Evolutionary conservation across 495 filamentous ascomycete genomes (phyloP).

Genomic region (Penicillium cinerascens): DNA sequence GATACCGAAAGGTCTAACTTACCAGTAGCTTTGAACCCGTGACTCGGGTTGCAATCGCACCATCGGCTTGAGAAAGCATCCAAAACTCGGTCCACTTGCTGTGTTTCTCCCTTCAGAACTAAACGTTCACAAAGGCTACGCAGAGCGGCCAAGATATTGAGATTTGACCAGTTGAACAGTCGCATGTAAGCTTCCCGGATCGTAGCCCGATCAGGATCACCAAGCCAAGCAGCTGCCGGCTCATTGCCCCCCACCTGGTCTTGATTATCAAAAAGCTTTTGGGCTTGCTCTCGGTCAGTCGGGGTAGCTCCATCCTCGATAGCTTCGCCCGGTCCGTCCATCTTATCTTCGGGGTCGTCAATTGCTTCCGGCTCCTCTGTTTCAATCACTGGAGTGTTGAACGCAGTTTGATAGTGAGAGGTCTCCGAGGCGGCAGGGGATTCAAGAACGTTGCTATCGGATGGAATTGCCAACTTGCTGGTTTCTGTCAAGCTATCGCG

Average conservation of each 20-base stretch:
- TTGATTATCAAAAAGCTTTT: constrained; percentile 80
- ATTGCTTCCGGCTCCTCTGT: constrained; percentile 27
- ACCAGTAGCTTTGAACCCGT: constrained; percentile 91
- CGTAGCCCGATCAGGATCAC: constrained; percentile 62
- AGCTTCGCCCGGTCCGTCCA: constrained; percentile 22
- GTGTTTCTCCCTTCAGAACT: constrained; percentile 87
- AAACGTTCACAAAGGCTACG: constrained; percentile 77
- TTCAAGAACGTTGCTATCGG: constrained; percentile 17
- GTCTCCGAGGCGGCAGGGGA: constrained; percentile 40
- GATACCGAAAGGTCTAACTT: constrained; percentile 25
- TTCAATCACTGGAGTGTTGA: constrained; percentile 37
- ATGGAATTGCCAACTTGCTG: constrained; percentile 17
- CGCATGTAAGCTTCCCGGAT: constrained; percentile 85
- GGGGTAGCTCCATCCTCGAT: constrained; percentile 45
- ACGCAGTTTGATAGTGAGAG: constrained; percentile 48
- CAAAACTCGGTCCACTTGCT: constrained; percentile 93
- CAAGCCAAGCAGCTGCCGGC: constrained; percentile 84
- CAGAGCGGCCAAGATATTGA: constrained; percentile 76
- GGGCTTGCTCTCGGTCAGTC: constrained; percentile 65
- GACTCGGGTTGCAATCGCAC: constrained; percentile 91
- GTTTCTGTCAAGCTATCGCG: constrained; percentile 22
- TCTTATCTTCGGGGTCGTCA: constrained; percentile 16
- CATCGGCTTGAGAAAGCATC: constrained; percentile 83
- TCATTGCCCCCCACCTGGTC: constrained; percentile 74
- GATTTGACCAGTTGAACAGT: constrained; percentile 78